Base-by-base conservation (phyloP, 2,329 filamentous ascomycete species). In the Ophiostoma sp. region DNA sequence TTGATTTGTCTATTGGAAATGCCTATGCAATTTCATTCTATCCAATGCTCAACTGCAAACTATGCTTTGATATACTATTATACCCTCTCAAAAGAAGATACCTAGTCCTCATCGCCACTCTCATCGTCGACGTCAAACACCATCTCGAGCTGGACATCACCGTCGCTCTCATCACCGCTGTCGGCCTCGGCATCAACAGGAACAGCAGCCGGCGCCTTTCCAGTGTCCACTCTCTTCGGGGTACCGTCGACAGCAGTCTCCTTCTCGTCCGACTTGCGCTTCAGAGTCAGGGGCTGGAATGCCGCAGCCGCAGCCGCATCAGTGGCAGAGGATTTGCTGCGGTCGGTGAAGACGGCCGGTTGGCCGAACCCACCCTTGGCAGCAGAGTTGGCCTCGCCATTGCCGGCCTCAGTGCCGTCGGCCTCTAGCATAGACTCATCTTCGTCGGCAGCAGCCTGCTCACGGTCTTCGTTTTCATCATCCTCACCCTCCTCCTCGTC, bases 61-160 rank as follows among this genome's bases (percentile, higher is more conserved):
- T 41, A 33, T 39, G 27, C 52, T 13, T 35, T 33, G 6, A 20
- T 44, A n/a, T 44, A n/a, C 31, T 11, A 20, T 23, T 41, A 10
- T 7, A 13, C 1, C 5, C 6, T 23, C 62, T 65, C 31, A 11
- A 48, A 1, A 36, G 67, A 31, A 31, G 27, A 31, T 27, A 44
- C 65, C 27, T 70, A 54, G n/a, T 68, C 66, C 1, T 72, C 72
- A 27, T n/a, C 80, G 0, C 83, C 83, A 0, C 62, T 65, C 62
- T 65, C 62, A 13, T 81, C 81, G 11, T 83, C 82, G 20, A 84
- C 83, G 11, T 87, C 85, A 11, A 88, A 76, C 65, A 86, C 85
- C 84, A 87, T 87, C 69, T 87, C 85, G 70, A 87, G 78, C 77
- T 87, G 84, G 15, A 87, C 82, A 71, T 85, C 87, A 69, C 83